Percentiles rank a stretch among this genome's conserved stretches.
phyloP scores from a whole-genome alignment of 495 filamentous ascomycete species.

The Ascodesmis nigricans region DNA sequence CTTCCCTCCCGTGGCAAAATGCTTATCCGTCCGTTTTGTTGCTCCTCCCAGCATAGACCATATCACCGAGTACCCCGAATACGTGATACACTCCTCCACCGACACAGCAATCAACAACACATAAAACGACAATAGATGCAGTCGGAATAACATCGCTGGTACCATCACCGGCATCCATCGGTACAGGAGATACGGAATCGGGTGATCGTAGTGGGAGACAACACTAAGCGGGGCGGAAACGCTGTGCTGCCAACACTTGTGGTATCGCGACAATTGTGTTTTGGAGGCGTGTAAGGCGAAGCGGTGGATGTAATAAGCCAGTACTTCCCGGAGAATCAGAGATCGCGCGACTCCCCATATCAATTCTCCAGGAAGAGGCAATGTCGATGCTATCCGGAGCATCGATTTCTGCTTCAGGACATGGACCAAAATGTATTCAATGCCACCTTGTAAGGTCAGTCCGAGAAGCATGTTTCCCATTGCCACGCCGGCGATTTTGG shows the following conservation, averaged over 20 bases:
- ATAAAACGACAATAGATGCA: slow-evolving; percentile 62
- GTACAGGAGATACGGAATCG: slow-evolving; percentile 43
- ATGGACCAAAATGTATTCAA: slow-evolving; percentile 35
- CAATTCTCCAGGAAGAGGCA: slow-evolving; percentile 42
- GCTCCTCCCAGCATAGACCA: slow-evolving; percentile 57
- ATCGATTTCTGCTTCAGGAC: slow-evolving; percentile 31
- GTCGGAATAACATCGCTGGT: slow-evolving; percentile 40
- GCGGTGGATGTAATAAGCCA: slow-evolving; percentile 48
- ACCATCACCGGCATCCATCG: slow-evolving; percentile 52
- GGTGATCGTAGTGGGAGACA: slow-evolving; percentile 60
- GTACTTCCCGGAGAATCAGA: slow-evolving; percentile 34
- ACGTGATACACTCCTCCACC: slow-evolving; percentile 52
- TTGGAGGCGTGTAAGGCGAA: slow-evolving; percentile 37
- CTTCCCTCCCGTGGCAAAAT: slow-evolving; percentile 35
- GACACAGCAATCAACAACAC: slow-evolving; percentile 44
- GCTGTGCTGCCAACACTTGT: slow-evolving; percentile 43
- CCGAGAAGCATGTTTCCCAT: slow-evolving; percentile 44
- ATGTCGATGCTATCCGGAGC: slow-evolving; percentile 33
- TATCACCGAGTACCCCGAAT: slow-evolving; percentile 60
- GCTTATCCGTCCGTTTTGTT: slow-evolving; percentile 43
- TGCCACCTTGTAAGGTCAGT: slow-evolving; percentile 31
- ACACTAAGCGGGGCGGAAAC: slow-evolving; percentile 40
- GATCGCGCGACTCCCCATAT: slow-evolving; percentile 30
- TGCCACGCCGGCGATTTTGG: slow-evolving; percentile 29
- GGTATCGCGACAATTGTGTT: slow-evolving; percentile 25